These are phyloP conservation scores for Toxoplasma gondii DNA, from an alignment of 169 alveolate genomes.

Conservation along the genomic window DNA sequence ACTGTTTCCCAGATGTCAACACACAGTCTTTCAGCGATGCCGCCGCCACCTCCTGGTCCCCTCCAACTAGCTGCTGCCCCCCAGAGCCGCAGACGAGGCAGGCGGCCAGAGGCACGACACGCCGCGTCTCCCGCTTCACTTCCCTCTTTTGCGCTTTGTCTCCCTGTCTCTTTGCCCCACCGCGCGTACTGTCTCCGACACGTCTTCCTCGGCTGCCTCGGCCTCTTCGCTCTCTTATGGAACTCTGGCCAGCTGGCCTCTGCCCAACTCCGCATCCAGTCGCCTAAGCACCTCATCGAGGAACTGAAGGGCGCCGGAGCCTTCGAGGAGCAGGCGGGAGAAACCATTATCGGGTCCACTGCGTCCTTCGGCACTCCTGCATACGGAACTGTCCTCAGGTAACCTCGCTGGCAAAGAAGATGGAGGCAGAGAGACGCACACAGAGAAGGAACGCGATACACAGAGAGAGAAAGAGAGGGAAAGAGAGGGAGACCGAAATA, in stretches of 20 bases:
- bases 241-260: neutral
- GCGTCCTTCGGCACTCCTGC: constrained; percentile 66
- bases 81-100: too few relatives aligned
- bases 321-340: constrained; percentile 28
- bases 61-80: too few relatives aligned
- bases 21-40: too few relatives aligned
- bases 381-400: constrained; percentile 59
- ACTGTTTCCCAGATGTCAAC: too few relatives aligned
- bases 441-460: neutral
- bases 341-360: constrained; percentile 54
- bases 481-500: neutral
- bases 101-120: too few relatives aligned
- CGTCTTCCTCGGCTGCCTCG: neutral
- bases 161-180: neutral
- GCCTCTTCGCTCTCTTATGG: neutral
- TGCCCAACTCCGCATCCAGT: constrained; percentile 38
- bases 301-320: constrained; percentile 7
- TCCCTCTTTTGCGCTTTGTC: neutral
- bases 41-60: too few relatives aligned
- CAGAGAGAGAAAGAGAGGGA: neutral
- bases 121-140: neutral
- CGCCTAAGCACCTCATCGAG: constrained; percentile 53
- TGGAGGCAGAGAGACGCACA: neutral
- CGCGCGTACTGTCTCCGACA: neutral
- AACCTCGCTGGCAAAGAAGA: neutral